phyloP scores from a whole-genome alignment of 1,284 basidiomycete genomes.

The Meripilus lineatus region DNA sequence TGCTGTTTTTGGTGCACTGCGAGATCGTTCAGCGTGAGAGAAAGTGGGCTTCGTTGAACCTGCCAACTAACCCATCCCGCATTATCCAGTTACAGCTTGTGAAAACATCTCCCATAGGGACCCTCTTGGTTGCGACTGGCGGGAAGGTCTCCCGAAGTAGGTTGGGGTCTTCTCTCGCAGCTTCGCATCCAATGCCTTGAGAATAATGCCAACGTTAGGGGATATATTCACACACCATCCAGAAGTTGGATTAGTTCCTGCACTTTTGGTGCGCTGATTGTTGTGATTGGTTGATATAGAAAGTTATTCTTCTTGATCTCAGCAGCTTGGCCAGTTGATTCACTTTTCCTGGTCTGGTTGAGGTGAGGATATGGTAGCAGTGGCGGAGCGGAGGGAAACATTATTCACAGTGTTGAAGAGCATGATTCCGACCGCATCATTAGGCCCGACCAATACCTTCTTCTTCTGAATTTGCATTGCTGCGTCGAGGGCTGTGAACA shows the following conservation, averaged over 20 bases:
- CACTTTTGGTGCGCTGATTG: slow-evolving; percentile 78
- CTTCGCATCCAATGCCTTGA: slow-evolving; percentile 27
- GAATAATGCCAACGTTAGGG: neutral
- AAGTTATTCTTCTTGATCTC: slow-evolving; percentile 75
- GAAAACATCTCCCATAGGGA: slow-evolving; percentile 81
- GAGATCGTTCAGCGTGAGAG: neutral
- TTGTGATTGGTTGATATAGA: slow-evolving; percentile 72
- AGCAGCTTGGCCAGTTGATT: slow-evolving; percentile 47
- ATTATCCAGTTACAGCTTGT: slow-evolving; percentile 85
- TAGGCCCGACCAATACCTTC: slow-evolving; percentile 85
- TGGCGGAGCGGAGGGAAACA: neutral
- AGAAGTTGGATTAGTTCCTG: slow-evolving; percentile 68
- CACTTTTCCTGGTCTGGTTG: slow-evolving; percentile 36
- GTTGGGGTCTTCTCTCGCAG: slow-evolving; percentile 51
- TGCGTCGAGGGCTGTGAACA: slow-evolving; percentile 72
- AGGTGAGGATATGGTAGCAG: neutral
- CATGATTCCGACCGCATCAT: slow-evolving; percentile 85
- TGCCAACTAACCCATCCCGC: slow-evolving; percentile 66
- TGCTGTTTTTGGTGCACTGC: slow-evolving; percentile 78
- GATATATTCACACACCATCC: slow-evolving; percentile 47
- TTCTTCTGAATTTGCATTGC: slow-evolving; percentile 83
- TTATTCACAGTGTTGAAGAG: slow-evolving; percentile 86
- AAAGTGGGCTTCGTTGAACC: neutral
- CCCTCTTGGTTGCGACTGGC: slow-evolving; percentile 46
- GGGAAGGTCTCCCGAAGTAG: slow-evolving; percentile 57